Percentiles rank a stretch among this genome's conserved stretches.
Evolutionary conservation across 495 filamentous ascomycete genomes (phyloP).

Genomic region (Penicillium lividum): DNA sequence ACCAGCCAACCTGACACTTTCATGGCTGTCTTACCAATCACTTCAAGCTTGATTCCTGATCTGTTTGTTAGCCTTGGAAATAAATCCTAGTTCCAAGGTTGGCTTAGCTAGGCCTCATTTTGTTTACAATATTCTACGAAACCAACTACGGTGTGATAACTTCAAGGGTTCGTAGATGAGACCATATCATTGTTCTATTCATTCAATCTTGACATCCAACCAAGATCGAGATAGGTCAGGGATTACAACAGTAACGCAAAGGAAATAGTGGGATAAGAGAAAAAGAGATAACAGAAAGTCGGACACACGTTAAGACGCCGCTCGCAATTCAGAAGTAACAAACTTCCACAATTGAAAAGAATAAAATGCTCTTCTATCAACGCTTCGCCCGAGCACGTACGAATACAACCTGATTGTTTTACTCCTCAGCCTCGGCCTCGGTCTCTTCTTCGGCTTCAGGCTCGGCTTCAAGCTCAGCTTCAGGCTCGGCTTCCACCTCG

Average conservation of each 20-base stretch:
- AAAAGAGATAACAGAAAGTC: slow-evolving; percentile 19
- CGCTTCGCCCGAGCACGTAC: slow-evolving; percentile 21
- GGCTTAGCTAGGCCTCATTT: no score
- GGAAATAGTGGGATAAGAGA: slow-evolving; percentile 13
- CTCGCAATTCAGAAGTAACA: slow-evolving; percentile 32
- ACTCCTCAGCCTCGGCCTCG: slow-evolving; percentile 25
- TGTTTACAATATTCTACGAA: no score
- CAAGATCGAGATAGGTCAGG: slow-evolving; percentile 13
- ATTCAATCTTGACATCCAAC: slow-evolving; percentile 15
- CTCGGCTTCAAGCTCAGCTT: slow-evolving; percentile 28
- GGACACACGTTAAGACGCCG: slow-evolving; percentile 39
- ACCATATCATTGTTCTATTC: slow-evolving; percentile 13
- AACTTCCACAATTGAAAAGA: slow-evolving; percentile 22
- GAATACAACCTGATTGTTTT: slow-evolving; percentile 24
- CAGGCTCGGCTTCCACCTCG: slow-evolving; percentile 33
- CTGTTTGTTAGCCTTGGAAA: no score
- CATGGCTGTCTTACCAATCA: no score
- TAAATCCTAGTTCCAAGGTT: no score
- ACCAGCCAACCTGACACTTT: no score
- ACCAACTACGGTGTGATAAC: not conserved
- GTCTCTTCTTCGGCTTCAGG: slow-evolving; percentile 22
- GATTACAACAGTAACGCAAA: slow-evolving; percentile 17
- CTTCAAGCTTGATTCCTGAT: no score
- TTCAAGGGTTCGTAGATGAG: not conserved
- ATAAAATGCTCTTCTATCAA: slow-evolving; percentile 32